Evolutionary conservation across 345 rosid species (phyloP), one percentile per base, ranked within the genome.

Genomic region (Salix caprea): DNA sequence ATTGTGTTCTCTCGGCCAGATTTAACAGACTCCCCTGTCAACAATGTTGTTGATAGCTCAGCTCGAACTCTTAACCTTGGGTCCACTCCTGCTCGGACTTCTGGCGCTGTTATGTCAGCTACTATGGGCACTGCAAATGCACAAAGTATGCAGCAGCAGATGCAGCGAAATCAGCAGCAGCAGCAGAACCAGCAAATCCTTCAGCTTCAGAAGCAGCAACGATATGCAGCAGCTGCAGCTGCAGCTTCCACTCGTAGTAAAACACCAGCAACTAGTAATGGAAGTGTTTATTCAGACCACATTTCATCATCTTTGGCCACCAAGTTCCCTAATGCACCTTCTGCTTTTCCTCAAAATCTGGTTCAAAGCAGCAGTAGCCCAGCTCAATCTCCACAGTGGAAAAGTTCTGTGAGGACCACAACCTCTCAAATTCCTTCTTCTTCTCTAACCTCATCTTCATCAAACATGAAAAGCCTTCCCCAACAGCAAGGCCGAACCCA

Each of bases 341-440:
- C 98, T 71, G 84, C 84, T 2, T 92, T 90, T 81, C 89, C 95
- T 13, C 97, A 87, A 73, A 96, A 82, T 78, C 85, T 90, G 76
- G 94, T 92, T 26, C 99, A 90, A 87, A 86, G 88, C 56, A 79
- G 86, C 77, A 82, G 82, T 64, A 84, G 83, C 79, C 92, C 90
- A 32, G 84, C 73, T 65, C 98, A 92, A 65, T 86, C 98, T 72
- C 79, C 92, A 65, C 99, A 88, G 76, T 94, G 99, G 99, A 96
- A 92, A 84, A 90, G 84, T 87, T 85, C 97, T 65, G 80, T 74
- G 24, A 88, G 94, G 81, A 78, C 91, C 18, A 69, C 87, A 23
- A 74, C 86, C 15, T 77, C 94, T 70, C 96, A 86, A 80, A 86
- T 81, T 66, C 84, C 92, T 67, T 84, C 96, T 28, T 78, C 91